Conservation (phyloP, 257 asterid species). For the Linderniella brevidens region DNA sequence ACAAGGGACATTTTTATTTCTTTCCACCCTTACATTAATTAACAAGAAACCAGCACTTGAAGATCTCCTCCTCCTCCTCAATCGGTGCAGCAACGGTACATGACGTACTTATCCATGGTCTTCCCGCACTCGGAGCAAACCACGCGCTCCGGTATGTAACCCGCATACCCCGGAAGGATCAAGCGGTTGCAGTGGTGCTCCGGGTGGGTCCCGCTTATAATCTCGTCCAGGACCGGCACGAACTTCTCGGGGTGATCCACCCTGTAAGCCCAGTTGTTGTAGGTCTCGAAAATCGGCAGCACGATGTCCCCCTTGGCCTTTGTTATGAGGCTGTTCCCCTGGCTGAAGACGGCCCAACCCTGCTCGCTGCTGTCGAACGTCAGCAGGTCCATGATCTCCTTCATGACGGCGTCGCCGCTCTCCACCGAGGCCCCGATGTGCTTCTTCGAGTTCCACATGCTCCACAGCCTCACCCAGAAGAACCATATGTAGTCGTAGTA, state of each 20-base stretch:
- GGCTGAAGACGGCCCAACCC: constrained; percentile 76
- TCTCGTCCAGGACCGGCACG: constrained; percentile 30
- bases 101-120: constrained; percentile 60
- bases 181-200: constrained; percentile 75
- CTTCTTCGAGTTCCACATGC: constrained; percentile 91
- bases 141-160: constrained; percentile 49
- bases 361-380: constrained; percentile 57
- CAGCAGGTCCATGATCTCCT: constrained; percentile 43
- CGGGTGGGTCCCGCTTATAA: constrained; percentile 22
- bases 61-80: constrained; percentile 6
- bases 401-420: constrained; percentile 46
- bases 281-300: constrained; percentile 22
- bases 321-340: constrained; percentile 38
- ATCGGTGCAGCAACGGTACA: constrained; percentile 86
- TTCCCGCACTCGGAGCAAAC: constrained; percentile 66
- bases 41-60: no score
- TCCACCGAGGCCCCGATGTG: constrained; percentile 46
- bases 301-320: constrained; percentile 33
- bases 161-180: constrained; percentile 44
- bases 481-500: constrained; percentile 52
- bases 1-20: no score
- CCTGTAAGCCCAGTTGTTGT: constrained; percentile 22
- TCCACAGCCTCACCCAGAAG: constrained; percentile 75
- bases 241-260: constrained; percentile 37
- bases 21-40: no score